Evolutionary conservation across 2,329 filamentous ascomycete species (phyloP), one percentile per base, ranked within the genome.

Genomic region (Xylariomycetidae sp.): DNA sequence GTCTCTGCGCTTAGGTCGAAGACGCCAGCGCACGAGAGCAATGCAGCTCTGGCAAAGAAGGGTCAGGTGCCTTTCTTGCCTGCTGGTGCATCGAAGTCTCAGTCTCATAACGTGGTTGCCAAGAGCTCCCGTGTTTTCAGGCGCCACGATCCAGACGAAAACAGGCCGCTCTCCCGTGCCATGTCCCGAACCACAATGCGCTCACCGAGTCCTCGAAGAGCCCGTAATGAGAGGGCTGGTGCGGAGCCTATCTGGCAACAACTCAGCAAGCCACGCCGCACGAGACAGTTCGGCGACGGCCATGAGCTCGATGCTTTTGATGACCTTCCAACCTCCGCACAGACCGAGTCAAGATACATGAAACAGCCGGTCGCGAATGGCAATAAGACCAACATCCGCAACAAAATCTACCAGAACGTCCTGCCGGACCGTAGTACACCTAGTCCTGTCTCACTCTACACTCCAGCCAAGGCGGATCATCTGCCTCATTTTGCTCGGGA

Each of bases 291-390:
- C 62, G 92, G 92, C 10, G 87, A 95, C 57, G 92, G 92, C 12
- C 84, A 82, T 39, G 92, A 98, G 59, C 70, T 98, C 20, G 90
- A 96, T 47, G 79, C 75, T 3, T 96, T 98, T 56, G 92, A 98
- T 56, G 92, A 98, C 59, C 66, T 98, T 35, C 90, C 90, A 2
- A 96, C 89, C 0, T 95, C 89, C 12, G 78, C 74, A 10, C 77
- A 82, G 39, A 74, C 78, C 10, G 92, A 98, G 60, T 87, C 79
- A 42, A 84, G 78, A 49, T 98, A 78, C 52, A 70, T 88, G 41
- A 93, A 89, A 58, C 79, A 84, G 48, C 89, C 92, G 3, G 67
- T 82, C 24, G 77, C 74, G 29, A 73, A 75, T 34, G 79, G 82
- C 27, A 76, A 82, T 17, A 87, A 82, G 58, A 72, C 76, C 22